phyloP scores from a whole-genome alignment of 2,329 filamentous ascomycete genomes.

The Ophiobolus disseminans region DNA sequence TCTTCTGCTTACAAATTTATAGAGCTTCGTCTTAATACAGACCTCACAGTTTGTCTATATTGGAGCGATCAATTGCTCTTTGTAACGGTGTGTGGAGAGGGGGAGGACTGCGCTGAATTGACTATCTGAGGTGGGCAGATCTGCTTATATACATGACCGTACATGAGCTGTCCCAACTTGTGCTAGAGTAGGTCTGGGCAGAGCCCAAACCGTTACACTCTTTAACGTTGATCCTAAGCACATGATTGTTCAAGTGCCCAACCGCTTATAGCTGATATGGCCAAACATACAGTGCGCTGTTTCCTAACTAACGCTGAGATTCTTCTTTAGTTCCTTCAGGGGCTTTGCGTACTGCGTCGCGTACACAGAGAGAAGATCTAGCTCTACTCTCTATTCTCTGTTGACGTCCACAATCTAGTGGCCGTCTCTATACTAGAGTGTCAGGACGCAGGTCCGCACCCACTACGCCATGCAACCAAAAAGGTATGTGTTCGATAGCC shows the following conservation, averaged over 20 bases:
- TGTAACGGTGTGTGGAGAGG: no score
- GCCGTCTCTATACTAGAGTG: conserved; percentile 1
- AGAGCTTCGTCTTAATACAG: conserved; percentile 3
- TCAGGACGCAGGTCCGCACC: no score
- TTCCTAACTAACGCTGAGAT: background rate
- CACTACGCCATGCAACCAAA: no score
- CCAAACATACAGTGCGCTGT: background rate
- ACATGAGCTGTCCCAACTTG: no score
- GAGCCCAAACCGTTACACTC: no score
- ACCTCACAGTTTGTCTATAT: conserved; percentile 3
- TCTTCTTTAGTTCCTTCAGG: background rate
- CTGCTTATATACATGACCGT: no score
- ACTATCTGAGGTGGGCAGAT: no score
- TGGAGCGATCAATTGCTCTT: conserved; percentile 1
- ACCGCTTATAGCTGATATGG: background rate
- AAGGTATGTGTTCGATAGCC: no score
- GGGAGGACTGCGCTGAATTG: no score
- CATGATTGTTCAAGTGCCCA: background rate
- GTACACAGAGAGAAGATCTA: background rate
- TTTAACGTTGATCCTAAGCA: background rate
- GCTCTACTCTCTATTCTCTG: background rate
- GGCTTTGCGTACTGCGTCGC: background rate
- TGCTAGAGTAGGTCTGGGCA: no score
- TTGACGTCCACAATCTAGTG: background rate
- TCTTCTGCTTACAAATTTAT: conserved; percentile 4